Conservation (phyloP, 1,139 yeast species). For the Fermentozyma sake region DNA sequence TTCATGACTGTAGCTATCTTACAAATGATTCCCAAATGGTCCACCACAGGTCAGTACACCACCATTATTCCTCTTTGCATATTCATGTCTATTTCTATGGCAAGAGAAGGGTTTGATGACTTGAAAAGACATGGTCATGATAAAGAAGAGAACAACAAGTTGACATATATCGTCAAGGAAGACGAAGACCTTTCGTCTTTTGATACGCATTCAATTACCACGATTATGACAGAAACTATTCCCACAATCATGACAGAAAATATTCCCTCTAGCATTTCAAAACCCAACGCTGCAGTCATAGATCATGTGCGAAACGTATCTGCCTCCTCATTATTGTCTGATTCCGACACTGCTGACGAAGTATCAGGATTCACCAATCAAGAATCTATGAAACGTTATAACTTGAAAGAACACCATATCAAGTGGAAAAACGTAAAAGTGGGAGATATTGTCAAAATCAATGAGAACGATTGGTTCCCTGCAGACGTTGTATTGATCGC, state of each 20-base stretch:
- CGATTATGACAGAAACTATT: constrained; percentile 35
- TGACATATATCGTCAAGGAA: constrained; percentile 39
- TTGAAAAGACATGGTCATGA: constrained; percentile 84
- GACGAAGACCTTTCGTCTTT: constrained; percentile 22
- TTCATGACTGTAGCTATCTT: constrained; percentile 83
- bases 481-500: constrained; percentile 78
- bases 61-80: constrained; percentile 85
- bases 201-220: constrained; percentile 36
- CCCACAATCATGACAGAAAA: neutral
- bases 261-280: neutral
- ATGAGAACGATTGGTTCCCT: constrained; percentile 88
- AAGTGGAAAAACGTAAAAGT: constrained; percentile 78
- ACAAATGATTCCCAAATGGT: constrained; percentile 97
- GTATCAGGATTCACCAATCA: constrained; percentile 16
- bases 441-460: constrained; percentile 73
- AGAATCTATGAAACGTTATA: constrained; percentile 28
- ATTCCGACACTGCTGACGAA: constrained; percentile 4
- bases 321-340: constrained; percentile 6
- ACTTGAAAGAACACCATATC: constrained; percentile 29
- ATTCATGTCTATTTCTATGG: constrained; percentile 86
- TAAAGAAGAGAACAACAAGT: constrained; percentile 73
- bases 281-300: neutral
- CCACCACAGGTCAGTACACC: constrained; percentile 95
- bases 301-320: constrained; percentile 3
- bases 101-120: constrained; percentile 92